Evolutionary conservation across 148 eudicot species (phyloP).

Genomic region (Diospyros lotus): DNA sequence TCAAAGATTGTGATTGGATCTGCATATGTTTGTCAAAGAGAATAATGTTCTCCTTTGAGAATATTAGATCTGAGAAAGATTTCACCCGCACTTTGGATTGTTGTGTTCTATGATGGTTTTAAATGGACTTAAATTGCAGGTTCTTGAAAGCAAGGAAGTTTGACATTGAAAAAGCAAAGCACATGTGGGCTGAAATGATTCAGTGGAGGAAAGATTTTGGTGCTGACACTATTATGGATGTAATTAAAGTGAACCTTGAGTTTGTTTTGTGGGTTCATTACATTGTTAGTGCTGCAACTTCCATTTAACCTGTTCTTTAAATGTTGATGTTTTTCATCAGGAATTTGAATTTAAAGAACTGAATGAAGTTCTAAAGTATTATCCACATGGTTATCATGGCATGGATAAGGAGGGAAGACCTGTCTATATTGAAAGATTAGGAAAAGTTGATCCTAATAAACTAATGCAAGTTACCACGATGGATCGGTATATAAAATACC

Average conservation of each 20-base stretch:
- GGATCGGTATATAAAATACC: constrained; percentile 86
- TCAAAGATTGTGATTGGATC: too few relatives aligned
- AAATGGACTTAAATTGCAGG: constrained; percentile 22
- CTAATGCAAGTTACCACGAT: constrained; percentile 89
- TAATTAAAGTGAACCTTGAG: constrained; percentile 13
- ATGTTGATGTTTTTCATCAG: constrained; percentile 28
- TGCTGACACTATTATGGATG: constrained; percentile 51
- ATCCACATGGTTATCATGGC: constrained; percentile 97
- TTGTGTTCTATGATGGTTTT: background rate
- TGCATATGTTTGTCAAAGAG: too few relatives aligned
- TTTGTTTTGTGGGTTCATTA: background rate
- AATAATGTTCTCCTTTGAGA: too few relatives aligned
- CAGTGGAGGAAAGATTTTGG: constrained; percentile 74
- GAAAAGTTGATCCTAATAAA: constrained; percentile 86
- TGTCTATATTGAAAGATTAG: constrained; percentile 80
- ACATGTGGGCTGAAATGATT: constrained; percentile 78
- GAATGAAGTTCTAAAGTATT: constrained; percentile 75
- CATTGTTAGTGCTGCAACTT: background rate
- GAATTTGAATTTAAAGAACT: constrained; percentile 81
- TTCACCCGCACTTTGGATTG: background rate
- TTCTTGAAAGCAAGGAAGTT: constrained; percentile 74
- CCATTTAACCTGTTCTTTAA: background rate
- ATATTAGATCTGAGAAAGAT: background rate
- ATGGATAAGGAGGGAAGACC: constrained; percentile 95
- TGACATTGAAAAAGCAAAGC: constrained; percentile 66